Evolutionary conservation across 169 alveolate genomes (phyloP).

Genomic region (Plasmodium vivax): DNA sequence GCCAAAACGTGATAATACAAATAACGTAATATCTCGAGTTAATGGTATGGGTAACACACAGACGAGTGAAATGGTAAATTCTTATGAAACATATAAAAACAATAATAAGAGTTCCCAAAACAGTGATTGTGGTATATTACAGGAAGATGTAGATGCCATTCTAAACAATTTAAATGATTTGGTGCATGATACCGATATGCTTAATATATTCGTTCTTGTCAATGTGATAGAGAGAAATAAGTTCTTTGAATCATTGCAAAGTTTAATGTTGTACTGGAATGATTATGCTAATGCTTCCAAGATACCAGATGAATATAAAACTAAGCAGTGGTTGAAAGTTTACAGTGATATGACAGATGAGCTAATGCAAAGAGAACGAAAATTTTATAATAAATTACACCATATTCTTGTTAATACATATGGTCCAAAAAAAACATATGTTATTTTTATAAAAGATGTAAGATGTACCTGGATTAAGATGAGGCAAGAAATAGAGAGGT

Average conservation of each 20-base stretch:
- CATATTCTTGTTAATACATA: neutral
- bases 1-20: neutral
- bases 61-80: neutral
- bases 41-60: neutral
- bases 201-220: neutral
- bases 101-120: neutral
- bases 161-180: neutral
- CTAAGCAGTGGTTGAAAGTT: slow-evolving; percentile 9
- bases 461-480: neutral
- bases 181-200: neutral
- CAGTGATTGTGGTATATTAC: neutral
- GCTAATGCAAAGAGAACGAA: neutral
- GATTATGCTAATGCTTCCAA: neutral
- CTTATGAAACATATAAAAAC: neutral
- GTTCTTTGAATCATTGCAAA: neutral
- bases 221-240: neutral
- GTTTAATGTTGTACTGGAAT: neutral
- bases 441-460: neutral
- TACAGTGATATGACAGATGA: neutral
- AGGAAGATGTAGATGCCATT: neutral
- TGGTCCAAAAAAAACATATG: neutral
- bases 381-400: neutral
- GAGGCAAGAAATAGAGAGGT: neutral
- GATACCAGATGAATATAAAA: neutral
- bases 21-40: neutral